Base-by-base conservation (phyloP, 331 rosid genomes). In the Quercus phellos region DNA sequence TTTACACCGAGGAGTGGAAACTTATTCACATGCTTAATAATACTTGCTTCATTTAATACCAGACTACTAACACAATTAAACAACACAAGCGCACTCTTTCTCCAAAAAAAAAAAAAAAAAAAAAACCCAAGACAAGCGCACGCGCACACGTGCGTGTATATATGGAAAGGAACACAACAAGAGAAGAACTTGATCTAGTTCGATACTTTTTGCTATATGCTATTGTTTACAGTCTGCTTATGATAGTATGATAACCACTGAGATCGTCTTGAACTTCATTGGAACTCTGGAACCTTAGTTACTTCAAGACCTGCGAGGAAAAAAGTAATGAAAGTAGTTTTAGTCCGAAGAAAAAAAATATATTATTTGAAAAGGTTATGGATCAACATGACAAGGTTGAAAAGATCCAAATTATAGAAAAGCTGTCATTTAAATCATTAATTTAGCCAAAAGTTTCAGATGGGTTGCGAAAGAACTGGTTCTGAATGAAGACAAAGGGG, bases 241-340 rank as follows among this genome's bases (percentile, higher is more conserved):
- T 58, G 66, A 59, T n/a, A 34, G 14, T 10, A 46, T 34, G 51
- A 7, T 34, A 34, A 32, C n/a, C 50, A 18, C 8, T 8, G 19
- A n/a, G 51, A 29, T 63, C 75, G 64, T 56, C 81, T 76, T 55
- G 27, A 63, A 35, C 64, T 60, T 18, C 59, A 54, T 74, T 53
- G 70, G 64, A 70, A 70, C 68, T 66, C 54, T 17, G 26, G 26
- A n/a, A 18, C 27, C 71, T 32, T 34, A 59, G 66, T 78, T 72
- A 76, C 82, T 68, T 86, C 80, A 83, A 79, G 73, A 84, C 43
- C 88, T 87, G 87, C 86, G 71, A 1, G 60, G 54, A 34, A 19
- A 66, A 55, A 77, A 51, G 67, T 68, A 53, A 42, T 13, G 42
- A 19, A 56, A 72, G 12, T 38, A 21, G 46, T 8, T 32, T 17